Base-by-base conservation (phyloP, 2,329 filamentous ascomycete species). In the Phyllosticta citrichinensis region DNA sequence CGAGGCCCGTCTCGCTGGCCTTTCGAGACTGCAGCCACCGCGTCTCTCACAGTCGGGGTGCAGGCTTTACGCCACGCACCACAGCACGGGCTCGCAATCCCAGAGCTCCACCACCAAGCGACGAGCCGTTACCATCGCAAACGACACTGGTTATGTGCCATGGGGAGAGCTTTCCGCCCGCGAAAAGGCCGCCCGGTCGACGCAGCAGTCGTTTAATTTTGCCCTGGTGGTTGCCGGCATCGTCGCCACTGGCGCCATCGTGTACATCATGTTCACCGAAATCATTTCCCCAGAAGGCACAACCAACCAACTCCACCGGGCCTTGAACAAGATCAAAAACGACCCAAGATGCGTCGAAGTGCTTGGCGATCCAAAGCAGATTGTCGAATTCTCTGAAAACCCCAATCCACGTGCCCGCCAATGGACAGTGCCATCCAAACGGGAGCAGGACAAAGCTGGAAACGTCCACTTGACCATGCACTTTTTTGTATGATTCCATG, bases 141-240 rank as follows among this genome's bases (percentile, higher is more conserved):
- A 91, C 67, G 93, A 97, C 67, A 88, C 91, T 69, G 93, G 93
- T 8, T 81, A 82, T 64, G 85, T 96, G 1, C 84, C 85, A 3
- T 97, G 93, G 93, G 81, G 79, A 2, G 81, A 94, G 60, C 81
- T 97, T 2, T 91, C 87, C 0, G 78, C 76, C 0, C 78, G 78
- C 55, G 93, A 97, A 72, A 97, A 96, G 74, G 85, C 86, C 2
- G 88, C 87, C 24, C 83, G 93, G 50, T 89, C 91, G 9, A 93
- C 90, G 0, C 92, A 97, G 74, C 93, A 97, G 74, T 88, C 87
- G 17, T 87, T 96, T 78, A 97, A 97, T 74, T 85, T 96, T 65
- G 81, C 87, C 65, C 75, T 97, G 64, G 84, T 97, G 9, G 66
- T 91, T 1, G 79, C 87, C 8, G 93, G 93, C 25, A 75, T 92